Base-by-base conservation (phyloP, 352 stramenopile species). In the Phytophthora ramorum region DNA sequence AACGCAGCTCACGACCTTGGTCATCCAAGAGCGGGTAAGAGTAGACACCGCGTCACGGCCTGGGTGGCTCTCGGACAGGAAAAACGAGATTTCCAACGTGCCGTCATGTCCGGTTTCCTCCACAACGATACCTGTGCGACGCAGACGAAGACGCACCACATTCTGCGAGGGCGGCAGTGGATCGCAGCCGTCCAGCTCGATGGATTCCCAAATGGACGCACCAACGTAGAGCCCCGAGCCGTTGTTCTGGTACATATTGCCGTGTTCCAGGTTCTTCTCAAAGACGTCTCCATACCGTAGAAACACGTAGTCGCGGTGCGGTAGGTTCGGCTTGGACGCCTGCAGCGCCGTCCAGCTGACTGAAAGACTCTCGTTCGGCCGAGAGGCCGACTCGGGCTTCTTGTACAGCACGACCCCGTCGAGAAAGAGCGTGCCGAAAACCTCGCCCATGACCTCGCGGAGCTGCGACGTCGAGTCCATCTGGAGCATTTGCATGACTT, bases 231-330 rank as follows among this genome's bases (percentile, higher is more conserved):
- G 66, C 0, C 87, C 85, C n/a, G 82, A 89, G 32, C 84, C 84
- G 47, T 62, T 78, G 37, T 75, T 73, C 48, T 87, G 72, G 64
- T 90, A 90, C 41, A 84, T 54, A 24, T 66, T 81, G 47, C 69
- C 66, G 61, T 91, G 73, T 46, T 93, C 79, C 19, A 76, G 64
- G 41, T 86, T 82, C 54, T 88, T 87, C 63, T 92, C 84, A 51
- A 94, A 93, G 6, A 88, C 71, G 58, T 96, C 87, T 10, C 71
- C 78, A 54, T 96, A 96, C 13, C 84, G 78, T 51, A 96, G 44
- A 60, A 93, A 94, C n/a, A 96, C 83, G 57, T 96, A 96, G 83
- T 96, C 87, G 24, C 87, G 84, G 66, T 96, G 87, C 19, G 85
- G 87, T 24, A 96, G 57, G 54, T 94, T 89, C 3, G 87, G 83